Evolutionary conservation across 2,329 filamentous ascomycete species (phyloP).

Genomic region (Paraphaeosphaeria minitans): DNA sequence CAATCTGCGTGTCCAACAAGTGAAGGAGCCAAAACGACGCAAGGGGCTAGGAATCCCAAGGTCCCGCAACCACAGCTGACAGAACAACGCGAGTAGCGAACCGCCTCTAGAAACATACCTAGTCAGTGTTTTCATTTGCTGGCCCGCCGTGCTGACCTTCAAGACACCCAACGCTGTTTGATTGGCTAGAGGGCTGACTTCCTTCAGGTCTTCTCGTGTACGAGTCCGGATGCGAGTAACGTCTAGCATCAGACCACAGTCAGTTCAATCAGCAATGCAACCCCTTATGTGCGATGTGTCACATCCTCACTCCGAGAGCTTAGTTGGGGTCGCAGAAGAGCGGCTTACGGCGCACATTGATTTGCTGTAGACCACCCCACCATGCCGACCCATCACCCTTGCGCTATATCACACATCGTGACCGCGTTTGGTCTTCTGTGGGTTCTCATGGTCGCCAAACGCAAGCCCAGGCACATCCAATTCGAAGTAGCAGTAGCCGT

Average conservation of each 20-base stretch:
- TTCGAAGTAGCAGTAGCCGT: neutral
- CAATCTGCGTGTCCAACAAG: neutral
- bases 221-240: neutral
- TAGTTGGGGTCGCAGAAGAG: slow-evolving; percentile 2
- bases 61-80: neutral
- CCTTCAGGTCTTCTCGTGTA: neutral
- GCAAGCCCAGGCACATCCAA: slow-evolving; percentile 2
- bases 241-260: neutral
- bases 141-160: neutral
- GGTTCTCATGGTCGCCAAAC: slow-evolving; percentile 1
- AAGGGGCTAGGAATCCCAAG: slow-evolving; percentile 8
- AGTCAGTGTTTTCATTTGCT: neutral
- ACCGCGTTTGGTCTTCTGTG: neutral
- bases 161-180: neutral
- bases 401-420: neutral
- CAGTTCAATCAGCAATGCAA: neutral
- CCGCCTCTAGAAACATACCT: neutral
- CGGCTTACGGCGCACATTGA: neutral
- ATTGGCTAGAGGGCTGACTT: neutral
- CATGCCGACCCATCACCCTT: neutral
- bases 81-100: slow-evolving; percentile 1
- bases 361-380: neutral
- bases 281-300: neutral
- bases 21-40: slow-evolving; percentile 1
- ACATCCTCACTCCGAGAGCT: neutral